phyloP scores from a whole-genome alignment of 2,329 filamentous ascomycete species.

The Cryphonectria radicalis region DNA sequence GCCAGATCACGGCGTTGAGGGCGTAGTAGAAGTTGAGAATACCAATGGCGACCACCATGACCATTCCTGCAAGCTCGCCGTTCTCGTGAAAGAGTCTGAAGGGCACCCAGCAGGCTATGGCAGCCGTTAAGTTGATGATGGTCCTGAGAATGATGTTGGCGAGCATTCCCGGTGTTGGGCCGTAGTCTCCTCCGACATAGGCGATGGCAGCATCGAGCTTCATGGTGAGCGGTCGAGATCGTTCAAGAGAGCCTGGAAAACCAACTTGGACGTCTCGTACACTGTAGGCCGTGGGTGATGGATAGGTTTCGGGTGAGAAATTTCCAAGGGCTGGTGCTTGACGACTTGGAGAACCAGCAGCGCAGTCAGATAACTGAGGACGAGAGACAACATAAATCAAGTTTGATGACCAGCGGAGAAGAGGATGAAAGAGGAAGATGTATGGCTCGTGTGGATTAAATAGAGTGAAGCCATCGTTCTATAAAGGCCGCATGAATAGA shows the following conservation, averaged over 20 bases:
- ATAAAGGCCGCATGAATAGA: constrained; percentile 14
- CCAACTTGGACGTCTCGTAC: too few relatives aligned
- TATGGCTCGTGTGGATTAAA: neutral
- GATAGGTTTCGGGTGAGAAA: too few relatives aligned
- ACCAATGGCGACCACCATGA: constrained; percentile 52
- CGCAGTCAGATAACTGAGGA: neutral
- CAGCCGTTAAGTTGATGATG: constrained; percentile 49
- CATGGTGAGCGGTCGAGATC: constrained; percentile 13
- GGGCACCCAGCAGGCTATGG: constrained; percentile 54
- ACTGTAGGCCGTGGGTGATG: neutral
- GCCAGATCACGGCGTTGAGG: constrained; percentile 59
- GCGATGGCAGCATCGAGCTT: constrained; percentile 22
- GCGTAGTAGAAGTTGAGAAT: constrained; percentile 53
- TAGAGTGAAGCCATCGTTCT: constrained; percentile 5
- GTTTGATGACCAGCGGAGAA: neutral
- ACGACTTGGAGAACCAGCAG: neutral
- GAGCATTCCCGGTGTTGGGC: constrained; percentile 35
- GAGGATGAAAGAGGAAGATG: neutral
- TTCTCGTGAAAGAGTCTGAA: constrained; percentile 55
- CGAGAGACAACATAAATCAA: neutral
- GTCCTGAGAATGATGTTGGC: constrained; percentile 57
- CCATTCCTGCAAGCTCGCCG: constrained; percentile 57
- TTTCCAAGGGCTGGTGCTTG: neutral
- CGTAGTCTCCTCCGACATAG: constrained; percentile 18
- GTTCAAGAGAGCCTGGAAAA: too few relatives aligned